phyloP scores from a whole-genome alignment of 305 asterid species.

The Fraxinus ornus region DNA sequence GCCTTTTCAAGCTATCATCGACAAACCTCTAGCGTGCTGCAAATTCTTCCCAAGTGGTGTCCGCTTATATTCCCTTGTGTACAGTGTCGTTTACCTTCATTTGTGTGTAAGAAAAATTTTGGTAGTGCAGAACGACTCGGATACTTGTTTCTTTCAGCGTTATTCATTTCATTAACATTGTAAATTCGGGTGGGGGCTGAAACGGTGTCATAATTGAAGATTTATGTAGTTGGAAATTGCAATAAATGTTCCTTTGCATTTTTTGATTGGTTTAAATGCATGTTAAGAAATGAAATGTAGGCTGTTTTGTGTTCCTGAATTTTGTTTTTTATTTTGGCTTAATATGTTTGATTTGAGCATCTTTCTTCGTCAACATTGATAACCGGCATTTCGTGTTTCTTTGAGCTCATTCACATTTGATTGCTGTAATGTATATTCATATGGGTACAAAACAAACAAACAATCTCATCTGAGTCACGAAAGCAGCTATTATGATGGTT shows the following conservation, averaged over 20 bases:
- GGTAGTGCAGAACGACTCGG: slow-evolving; percentile 62
- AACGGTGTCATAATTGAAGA: slow-evolving; percentile 36
- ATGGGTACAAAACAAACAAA: background rate
- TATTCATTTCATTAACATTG: slow-evolving; percentile 48
- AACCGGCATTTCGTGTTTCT: background rate
- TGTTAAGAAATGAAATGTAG: background rate
- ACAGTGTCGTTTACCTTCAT: slow-evolving; percentile 65
- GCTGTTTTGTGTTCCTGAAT: background rate
- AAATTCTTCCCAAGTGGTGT: slow-evolving; percentile 32
- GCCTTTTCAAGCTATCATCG: slow-evolving; percentile 22
- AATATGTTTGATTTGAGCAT: background rate
- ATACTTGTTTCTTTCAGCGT: slow-evolving; percentile 36
- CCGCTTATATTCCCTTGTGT: slow-evolving; percentile 42
- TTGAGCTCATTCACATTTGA: background rate
- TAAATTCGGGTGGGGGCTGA: slow-evolving; percentile 54
- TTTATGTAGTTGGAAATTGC: slow-evolving; percentile 39
- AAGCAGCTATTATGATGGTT: no score
- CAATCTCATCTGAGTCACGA: no score
- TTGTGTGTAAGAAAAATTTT: slow-evolving; percentile 91
- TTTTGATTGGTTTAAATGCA: background rate
- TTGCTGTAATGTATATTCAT: background rate
- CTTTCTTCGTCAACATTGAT: background rate
- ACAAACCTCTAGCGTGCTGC: slow-evolving; percentile 20
- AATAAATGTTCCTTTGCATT: slow-evolving; percentile 33
- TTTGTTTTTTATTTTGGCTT: background rate